Conservation (phyloP, 1,284 basidiomycete species). For the Puccinia novopanici region DNA sequence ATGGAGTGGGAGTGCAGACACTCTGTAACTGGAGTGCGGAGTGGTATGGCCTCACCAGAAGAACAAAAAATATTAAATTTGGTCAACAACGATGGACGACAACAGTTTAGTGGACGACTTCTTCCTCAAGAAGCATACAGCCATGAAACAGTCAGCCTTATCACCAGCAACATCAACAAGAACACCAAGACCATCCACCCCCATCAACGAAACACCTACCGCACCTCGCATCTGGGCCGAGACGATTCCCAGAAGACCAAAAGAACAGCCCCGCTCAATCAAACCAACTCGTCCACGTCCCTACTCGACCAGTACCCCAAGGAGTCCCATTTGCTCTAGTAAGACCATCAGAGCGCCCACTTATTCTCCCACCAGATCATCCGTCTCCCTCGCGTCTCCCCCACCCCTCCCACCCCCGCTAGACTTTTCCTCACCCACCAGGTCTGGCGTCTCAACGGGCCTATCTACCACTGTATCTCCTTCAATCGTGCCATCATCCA, state of each 20-base stretch:
- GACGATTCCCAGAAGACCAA: slow-evolving; percentile 13
- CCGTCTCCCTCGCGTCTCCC: not conserved
- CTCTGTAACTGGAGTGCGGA: not conserved
- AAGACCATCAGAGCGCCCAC: not conserved
- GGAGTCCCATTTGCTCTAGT: not conserved
- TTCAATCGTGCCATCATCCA: slow-evolving; percentile 3
- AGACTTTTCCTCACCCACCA: not conserved
- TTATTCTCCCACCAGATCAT: not conserved
- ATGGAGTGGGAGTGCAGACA: not conserved
- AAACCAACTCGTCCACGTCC: not conserved
- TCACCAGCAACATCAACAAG: slow-evolving; percentile 44
- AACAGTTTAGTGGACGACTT: not conserved
- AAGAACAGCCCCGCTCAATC: slow-evolving; percentile 1
- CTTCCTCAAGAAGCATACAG: not conserved
- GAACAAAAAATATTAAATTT: not conserved
- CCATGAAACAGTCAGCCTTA: slow-evolving; percentile 51
- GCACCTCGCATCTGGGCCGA: not conserved
- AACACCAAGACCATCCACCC: slow-evolving; percentile 42
- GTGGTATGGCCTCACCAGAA: not conserved
- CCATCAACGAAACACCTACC: slow-evolving; percentile 45
- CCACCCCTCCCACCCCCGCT: slow-evolving; percentile 11
- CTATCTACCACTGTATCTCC: slow-evolving; percentile 1
- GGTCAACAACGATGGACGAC: not conserved
- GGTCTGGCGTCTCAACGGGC: not conserved
- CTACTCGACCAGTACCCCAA: not conserved